Evolutionary conservation across 1,284 basidiomycete species (phyloP).

Genomic region (Moniliella sp.): DNA sequence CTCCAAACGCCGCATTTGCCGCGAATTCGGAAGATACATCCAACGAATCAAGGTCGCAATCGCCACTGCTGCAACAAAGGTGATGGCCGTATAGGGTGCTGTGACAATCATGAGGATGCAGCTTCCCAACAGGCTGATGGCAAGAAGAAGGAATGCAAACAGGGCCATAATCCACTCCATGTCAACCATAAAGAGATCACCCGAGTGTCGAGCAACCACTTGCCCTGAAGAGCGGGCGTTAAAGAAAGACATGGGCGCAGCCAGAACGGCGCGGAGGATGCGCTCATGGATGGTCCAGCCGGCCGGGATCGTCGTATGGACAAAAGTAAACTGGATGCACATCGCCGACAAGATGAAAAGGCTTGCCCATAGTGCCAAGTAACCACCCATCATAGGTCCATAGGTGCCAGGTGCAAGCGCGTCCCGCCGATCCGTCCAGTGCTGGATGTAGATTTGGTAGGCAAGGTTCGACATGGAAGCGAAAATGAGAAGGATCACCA

Average conservation of each 20-base stretch:
- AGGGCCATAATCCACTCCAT: conserved; percentile 5
- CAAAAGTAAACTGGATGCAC: conserved; percentile 3
- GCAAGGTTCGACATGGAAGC: not conserved
- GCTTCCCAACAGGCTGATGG: conserved; percentile 2
- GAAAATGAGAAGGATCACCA: too few species aligned
- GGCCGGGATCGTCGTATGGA: conserved; percentile 3
- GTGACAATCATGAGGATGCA: conserved; percentile 9
- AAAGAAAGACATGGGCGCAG: conserved; percentile 12
- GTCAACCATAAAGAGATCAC: conserved; percentile 14
- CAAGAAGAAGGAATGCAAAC: conserved; percentile 3
- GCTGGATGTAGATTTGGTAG: not conserved
- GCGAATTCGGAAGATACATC: conserved; percentile 13
- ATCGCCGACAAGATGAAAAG: conserved; percentile 1
- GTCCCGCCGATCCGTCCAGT: not conserved
- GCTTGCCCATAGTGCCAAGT: not conserved
- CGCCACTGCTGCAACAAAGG: conserved; percentile 2
- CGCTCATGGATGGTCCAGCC: conserved; percentile 6
- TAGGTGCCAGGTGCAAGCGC: conserved; percentile 1
- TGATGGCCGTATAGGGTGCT: conserved; percentile 8
- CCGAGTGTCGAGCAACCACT: conserved; percentile 18
- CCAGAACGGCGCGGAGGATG: conserved; percentile 7
- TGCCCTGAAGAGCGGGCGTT: conserved; percentile 8
- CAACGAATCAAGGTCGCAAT: conserved; percentile 6
- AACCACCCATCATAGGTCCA: conserved; percentile 6
- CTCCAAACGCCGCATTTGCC: conserved; percentile 14